phyloP scores from a whole-genome alignment of 768 basidiomycete species.

The Coprinopsis cinerea region DNA sequence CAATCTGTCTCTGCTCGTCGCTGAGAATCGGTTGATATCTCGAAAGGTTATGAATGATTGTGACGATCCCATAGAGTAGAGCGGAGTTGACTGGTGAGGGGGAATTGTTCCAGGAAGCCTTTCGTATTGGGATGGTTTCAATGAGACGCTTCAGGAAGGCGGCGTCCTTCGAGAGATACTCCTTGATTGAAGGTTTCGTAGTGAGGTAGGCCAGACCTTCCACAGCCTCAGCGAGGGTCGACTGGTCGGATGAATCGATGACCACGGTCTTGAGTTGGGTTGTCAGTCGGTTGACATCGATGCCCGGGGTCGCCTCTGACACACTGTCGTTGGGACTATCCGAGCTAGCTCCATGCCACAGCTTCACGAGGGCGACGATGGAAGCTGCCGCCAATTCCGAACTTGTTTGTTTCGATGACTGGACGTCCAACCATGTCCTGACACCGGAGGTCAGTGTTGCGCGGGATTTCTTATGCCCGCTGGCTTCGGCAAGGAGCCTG shows the following conservation, averaged over 20 bases:
- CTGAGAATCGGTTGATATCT: conserved; percentile 64
- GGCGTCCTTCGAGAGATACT: conserved; percentile 47
- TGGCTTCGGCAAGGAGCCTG: conserved; percentile 70
- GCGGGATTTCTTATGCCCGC: conserved; percentile 69
- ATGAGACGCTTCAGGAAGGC: conserved; percentile 54
- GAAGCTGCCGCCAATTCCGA: conserved; percentile 50
- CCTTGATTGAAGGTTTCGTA: conserved; percentile 55
- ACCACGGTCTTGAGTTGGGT: conserved; percentile 54
- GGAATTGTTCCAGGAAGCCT: conserved; percentile 17
- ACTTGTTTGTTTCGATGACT: conserved; percentile 43
- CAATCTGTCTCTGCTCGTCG: conserved; percentile 79
- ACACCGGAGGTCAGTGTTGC: conserved; percentile 50
- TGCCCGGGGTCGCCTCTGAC: conserved; percentile 16
- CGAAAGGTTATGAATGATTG: conserved; percentile 72
- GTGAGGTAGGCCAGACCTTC: conserved; percentile 88
- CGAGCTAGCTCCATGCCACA: conserved; percentile 49
- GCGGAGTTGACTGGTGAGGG: conserved; percentile 36
- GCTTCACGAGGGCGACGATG: conserved; percentile 73
- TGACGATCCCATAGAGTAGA: conserved; percentile 70
- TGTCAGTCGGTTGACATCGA: conserved; percentile 39
- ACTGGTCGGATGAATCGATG: conserved; percentile 29
- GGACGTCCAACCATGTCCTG: conserved; percentile 61
- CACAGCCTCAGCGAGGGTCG: conserved; percentile 56
- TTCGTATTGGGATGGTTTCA: conserved; percentile 48
- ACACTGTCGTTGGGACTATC: conserved; percentile 35